A percentile compares a stretch with the other conserved stretches of the same genome.
Evolutionary conservation across 306 rosid genomes (phyloP).

Genomic region (Senna siamea): DNA sequence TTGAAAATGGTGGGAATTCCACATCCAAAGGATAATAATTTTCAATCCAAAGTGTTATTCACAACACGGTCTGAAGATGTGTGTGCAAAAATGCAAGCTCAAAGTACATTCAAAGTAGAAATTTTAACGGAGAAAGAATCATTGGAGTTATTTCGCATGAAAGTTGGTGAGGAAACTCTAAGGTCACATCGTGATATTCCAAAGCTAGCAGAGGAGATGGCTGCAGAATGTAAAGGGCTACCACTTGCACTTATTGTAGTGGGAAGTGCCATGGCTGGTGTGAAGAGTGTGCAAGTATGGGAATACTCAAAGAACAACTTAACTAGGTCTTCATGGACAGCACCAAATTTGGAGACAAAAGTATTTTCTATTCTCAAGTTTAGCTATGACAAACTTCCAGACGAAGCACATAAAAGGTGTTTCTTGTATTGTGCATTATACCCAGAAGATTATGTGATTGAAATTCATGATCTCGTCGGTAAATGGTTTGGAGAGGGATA

Average conservation of each 20-base stretch:
- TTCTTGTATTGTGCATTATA: not conserved
- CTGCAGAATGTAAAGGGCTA: not conserved
- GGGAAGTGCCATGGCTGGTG: conserved; percentile 2
- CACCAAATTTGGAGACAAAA: not conserved
- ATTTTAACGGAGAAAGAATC: not conserved
- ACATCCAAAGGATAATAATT: not conserved
- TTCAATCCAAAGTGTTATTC: not conserved
- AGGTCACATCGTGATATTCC: not conserved
- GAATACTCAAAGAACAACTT: not conserved
- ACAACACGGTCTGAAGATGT: not conserved
- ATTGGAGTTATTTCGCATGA: not conserved
- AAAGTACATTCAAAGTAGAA: not conserved
- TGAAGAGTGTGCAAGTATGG: not conserved
- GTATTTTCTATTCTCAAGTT: not conserved
- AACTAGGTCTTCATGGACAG: not conserved
- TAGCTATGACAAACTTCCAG: not conserved
- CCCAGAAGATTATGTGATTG: not conserved
- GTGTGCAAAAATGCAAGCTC: not conserved
- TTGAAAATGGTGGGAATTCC: not conserved
- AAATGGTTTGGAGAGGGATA: not conserved
- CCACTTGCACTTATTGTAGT: not conserved
- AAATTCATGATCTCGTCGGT: not conserved
- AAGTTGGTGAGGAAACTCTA: conserved; percentile 4
- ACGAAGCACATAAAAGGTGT: not conserved
- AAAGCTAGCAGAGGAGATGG: not conserved